These are phyloP conservation scores for Ophiocordyceps australis DNA, from an alignment of 2,329 filamentous ascomycete genomes.

Conservation along the genomic window DNA sequence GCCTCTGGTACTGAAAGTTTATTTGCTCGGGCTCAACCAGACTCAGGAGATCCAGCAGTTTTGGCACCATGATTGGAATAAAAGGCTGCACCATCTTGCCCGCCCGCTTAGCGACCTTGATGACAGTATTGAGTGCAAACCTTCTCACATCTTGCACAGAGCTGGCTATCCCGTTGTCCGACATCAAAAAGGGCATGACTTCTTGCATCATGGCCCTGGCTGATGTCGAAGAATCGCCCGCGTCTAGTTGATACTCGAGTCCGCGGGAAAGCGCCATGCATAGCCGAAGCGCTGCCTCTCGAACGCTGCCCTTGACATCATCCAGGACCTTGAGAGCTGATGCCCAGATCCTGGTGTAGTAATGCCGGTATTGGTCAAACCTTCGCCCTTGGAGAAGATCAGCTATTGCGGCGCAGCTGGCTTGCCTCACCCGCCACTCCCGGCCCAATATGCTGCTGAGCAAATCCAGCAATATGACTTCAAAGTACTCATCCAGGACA, in stretches of 20 bases:
- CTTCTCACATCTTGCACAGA: slow-evolving; percentile 72
- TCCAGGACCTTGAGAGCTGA: slow-evolving; percentile 82
- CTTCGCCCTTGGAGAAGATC: slow-evolving; percentile 73
- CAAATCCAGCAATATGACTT: slow-evolving; percentile 75
- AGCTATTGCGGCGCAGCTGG: slow-evolving; percentile 76
- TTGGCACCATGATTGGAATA: slow-evolving; percentile 64
- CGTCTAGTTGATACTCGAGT: slow-evolving; percentile 70
- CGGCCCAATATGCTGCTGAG: slow-evolving; percentile 72
- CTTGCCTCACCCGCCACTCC: slow-evolving; percentile 87
- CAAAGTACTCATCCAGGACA: slow-evolving; percentile 67
- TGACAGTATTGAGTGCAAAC: slow-evolving; percentile 66
- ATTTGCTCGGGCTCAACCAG: slow-evolving; percentile 77
- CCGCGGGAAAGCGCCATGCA: slow-evolving; percentile 74
- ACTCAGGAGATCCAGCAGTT: slow-evolving; percentile 66
- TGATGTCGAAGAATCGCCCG: slow-evolving; percentile 50
- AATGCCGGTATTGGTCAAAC: slow-evolving; percentile 61
- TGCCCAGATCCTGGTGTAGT: slow-evolving; percentile 72
- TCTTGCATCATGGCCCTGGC: slow-evolving; percentile 68
- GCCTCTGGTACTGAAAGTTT: slow-evolving; percentile 85
- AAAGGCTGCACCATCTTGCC: slow-evolving; percentile 64
- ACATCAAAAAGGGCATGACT: slow-evolving; percentile 79
- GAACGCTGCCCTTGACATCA: slow-evolving; percentile 86
- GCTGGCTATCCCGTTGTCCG: slow-evolving; percentile 76
- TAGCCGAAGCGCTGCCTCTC: slow-evolving; percentile 61
- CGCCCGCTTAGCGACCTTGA: slow-evolving; percentile 81